Evolutionary conservation across 331 rosid genomes (phyloP).

Genomic region (Phaseolus coccineus): DNA sequence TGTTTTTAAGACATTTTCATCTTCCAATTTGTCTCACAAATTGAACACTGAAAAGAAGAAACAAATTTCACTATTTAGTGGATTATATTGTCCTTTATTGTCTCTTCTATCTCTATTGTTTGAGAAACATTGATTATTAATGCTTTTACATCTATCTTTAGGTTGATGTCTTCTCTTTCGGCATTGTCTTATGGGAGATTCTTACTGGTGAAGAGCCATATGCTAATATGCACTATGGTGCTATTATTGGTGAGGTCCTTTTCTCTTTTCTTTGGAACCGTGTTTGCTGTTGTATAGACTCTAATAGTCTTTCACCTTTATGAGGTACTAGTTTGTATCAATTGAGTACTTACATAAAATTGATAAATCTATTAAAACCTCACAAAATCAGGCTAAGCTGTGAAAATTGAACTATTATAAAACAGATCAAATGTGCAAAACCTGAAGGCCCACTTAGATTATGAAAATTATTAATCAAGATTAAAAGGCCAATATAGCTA

Average conservation of each 20-base stretch:
- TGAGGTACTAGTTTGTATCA: slow-evolving; percentile 25
- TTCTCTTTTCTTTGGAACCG: slow-evolving; percentile 32
- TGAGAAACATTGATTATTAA: slow-evolving; percentile 36
- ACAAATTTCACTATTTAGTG: neutral
- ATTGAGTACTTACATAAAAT: neutral
- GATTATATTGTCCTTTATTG: slow-evolving; percentile 29
- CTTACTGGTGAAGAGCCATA: slow-evolving; percentile 97
- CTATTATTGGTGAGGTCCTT: slow-evolving; percentile 71
- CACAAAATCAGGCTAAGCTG: neutral
- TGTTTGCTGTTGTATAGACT: slow-evolving; percentile 30
- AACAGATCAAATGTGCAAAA: neutral
- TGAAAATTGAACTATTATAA: slow-evolving; percentile 5
- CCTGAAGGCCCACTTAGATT: neutral
- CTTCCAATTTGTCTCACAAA: slow-evolving; percentile 20
- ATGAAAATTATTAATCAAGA: neutral
- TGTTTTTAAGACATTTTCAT: neutral
- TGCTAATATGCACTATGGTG: slow-evolving; percentile 96
- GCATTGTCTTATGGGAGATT: slow-evolving; percentile 93
- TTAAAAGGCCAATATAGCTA: neutral
- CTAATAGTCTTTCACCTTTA: slow-evolving; percentile 15
- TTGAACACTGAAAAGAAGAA: slow-evolving; percentile 1
- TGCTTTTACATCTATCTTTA: slow-evolving; percentile 43
- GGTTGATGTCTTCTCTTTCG: slow-evolving; percentile 95
- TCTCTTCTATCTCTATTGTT: slow-evolving; percentile 32
- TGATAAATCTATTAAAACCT: neutral